Conservation (phyloP, 768 basidiomycete species). For the Pisolithus orientalis region DNA sequence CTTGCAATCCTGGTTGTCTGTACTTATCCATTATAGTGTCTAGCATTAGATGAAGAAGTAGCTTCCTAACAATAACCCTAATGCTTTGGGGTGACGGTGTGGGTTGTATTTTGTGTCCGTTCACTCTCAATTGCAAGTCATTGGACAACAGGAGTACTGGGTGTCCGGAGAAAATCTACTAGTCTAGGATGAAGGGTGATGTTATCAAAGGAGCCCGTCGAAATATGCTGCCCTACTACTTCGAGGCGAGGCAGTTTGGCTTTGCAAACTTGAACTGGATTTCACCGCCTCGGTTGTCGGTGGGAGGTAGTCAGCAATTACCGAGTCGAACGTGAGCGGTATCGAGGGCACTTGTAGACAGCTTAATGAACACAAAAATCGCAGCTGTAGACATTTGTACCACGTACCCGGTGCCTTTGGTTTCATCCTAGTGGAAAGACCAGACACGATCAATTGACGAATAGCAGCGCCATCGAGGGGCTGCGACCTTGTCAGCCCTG, state of each 20-base stretch:
- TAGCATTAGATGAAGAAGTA: slow-evolving; percentile 26
- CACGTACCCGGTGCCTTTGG: slow-evolving; percentile 40
- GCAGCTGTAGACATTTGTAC: background rate
- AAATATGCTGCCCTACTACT: slow-evolving; percentile 32
- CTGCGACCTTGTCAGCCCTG: slow-evolving; percentile 14
- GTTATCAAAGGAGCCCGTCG: slow-evolving; percentile 33
- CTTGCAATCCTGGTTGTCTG: background rate
- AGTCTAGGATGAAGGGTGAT: slow-evolving; percentile 4
- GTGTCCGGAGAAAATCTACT: slow-evolving; percentile 10
- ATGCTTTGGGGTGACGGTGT: no score
- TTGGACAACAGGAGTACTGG: background rate
- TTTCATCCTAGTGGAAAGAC: slow-evolving; percentile 51
- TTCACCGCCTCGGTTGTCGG: slow-evolving; percentile 19
- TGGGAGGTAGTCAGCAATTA: slow-evolving; percentile 70
- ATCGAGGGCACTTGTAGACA: slow-evolving; percentile 32
- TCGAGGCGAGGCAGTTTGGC: slow-evolving; percentile 12
- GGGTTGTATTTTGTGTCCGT: background rate
- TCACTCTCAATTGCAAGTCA: background rate
- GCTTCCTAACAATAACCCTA: slow-evolving; percentile 3
- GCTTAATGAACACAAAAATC: slow-evolving; percentile 4
- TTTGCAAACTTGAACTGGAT: slow-evolving; percentile 2
- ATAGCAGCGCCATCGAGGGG: slow-evolving; percentile 60
- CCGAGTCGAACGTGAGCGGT: slow-evolving; percentile 59
- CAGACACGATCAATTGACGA: slow-evolving; percentile 56
- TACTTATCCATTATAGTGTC: slow-evolving; percentile 19